phyloP scores from a whole-genome alignment of 2,329 filamentous ascomycete genomes.

The Monilinia fructicola region DNA sequence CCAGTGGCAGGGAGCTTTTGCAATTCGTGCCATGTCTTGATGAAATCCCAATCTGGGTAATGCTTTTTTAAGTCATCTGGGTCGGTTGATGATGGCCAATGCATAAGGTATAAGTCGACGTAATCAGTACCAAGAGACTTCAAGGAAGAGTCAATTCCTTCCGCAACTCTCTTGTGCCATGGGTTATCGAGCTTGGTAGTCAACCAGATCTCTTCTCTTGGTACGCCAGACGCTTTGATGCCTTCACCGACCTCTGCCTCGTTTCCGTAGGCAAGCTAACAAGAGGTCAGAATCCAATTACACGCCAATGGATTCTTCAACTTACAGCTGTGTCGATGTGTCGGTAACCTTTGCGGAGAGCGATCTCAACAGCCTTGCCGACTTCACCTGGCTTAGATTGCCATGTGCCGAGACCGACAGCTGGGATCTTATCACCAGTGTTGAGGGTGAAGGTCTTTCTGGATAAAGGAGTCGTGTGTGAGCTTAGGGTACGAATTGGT shows the following conservation, averaged over 20 bases:
- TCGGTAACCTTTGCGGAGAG: conserved; percentile 67
- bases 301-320: conserved; percentile 27
- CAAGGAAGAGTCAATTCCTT: conserved; percentile 60
- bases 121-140: conserved; percentile 63
- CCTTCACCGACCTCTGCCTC: conserved; percentile 67
- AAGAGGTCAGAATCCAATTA: conserved; percentile 14
- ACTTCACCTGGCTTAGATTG: conserved; percentile 69
- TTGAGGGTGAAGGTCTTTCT: conserved; percentile 66
- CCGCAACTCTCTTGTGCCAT: conserved; percentile 68
- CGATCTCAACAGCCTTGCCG: conserved; percentile 67
- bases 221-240: conserved; percentile 65
- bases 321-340: conserved; percentile 63
- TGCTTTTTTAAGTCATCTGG: conserved; percentile 61
- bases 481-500: conserved; percentile 25
- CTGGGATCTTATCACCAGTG: conserved; percentile 75
- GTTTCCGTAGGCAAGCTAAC: conserved; percentile 68
- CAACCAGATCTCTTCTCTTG: conserved; percentile 66
- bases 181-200: conserved; percentile 84
- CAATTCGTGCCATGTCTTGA: conserved; percentile 74
- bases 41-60: conserved; percentile 75
- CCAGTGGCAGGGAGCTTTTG: conserved; percentile 67
- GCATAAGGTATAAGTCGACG: conserved; percentile 69
- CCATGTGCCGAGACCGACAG: conserved; percentile 77
- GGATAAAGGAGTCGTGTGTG: conserved; percentile 26
- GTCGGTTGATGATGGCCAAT: conserved; percentile 68